Base-by-base conservation (phyloP, 345 rosid genomes). In the Nasturtium officinale region DNA sequence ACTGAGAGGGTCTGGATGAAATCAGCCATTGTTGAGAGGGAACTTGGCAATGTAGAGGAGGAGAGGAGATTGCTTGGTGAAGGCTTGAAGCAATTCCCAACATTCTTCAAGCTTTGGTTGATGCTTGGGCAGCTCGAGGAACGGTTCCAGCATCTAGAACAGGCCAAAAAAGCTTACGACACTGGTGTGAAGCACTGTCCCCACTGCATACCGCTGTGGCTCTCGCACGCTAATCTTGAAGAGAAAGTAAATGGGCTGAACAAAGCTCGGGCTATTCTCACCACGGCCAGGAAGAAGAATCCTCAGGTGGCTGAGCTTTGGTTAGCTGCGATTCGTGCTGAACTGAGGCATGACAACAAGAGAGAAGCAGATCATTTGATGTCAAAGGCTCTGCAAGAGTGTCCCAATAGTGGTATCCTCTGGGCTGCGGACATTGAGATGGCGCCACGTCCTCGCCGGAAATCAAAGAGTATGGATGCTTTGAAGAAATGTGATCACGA, bases 1-100 rank as follows among this genome's bases (percentile, higher is more conserved):
- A 92, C 90, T 3, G 98, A 90, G 75, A 92, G 97, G 74, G 97
- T 90, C 21, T 93, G 98, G 98, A 90, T 93, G 97, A 93, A 93
- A 71, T 93, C 98, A 50, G 96, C 96, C 45, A 89, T 90, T 64
- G 98, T 93, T 8, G 98, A 90, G 84, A 87, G 98, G 60, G 98
- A 93, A 72, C 60, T 90, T 63, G 97, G 93, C 17, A 87, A 87
- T 67, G 77, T 70, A 9, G 86, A 80, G 17, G 97, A 87, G 76
- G 98, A 90, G 84, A 89, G 90, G 81, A 86, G 82, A 62, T 73
- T 93, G 78, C 87, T 93, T 48, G 86, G 84, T 63, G 97, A 89
- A 85, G 98, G 96, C 16, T 81, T 90, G 85, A 84, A 86, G 72
- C 83, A 73, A 54, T 93, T 93, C 83, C 87, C 94, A 21, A 87